A percentile compares a stretch with the other conserved stretches of the same genome.
phyloP scores from a whole-genome alignment of 768 basidiomycete species.

The Amyloporia xantha region DNA sequence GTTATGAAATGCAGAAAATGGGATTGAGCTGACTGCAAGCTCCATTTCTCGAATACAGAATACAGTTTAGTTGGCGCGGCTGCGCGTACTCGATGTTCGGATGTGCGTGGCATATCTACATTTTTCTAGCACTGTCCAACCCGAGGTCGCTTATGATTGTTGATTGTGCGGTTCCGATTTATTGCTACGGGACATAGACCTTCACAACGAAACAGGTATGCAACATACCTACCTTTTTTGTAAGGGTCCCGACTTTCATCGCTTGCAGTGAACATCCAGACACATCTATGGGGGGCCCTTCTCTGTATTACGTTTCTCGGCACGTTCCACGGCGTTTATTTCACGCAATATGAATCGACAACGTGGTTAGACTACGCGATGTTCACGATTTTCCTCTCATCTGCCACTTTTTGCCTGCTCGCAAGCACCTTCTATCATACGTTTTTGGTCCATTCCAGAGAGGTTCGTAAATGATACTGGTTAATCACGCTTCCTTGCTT shows the following conservation, averaged over 20 bases:
- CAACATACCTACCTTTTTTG: not conserved
- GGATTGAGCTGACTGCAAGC: too few species aligned
- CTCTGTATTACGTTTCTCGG: conserved; percentile 51
- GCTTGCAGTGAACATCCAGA: conserved; percentile 74
- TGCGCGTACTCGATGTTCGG: conserved; percentile 59
- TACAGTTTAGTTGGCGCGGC: conserved; percentile 41
- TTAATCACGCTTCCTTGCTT: not conserved
- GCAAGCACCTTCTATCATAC: conserved; percentile 73
- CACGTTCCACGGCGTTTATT: conserved; percentile 46
- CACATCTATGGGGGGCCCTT: conserved; percentile 64
- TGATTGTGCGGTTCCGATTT: not conserved
- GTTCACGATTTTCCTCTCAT: conserved; percentile 58
- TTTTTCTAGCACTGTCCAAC: not conserved
- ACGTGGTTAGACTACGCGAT: conserved; percentile 57
- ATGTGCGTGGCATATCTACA: conserved; percentile 42
- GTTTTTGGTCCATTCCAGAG: conserved; percentile 62
- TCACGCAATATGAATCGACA: conserved; percentile 44
- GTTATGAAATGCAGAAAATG: too few species aligned
- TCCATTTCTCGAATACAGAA: not conserved
- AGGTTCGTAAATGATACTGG: conserved; percentile 34
- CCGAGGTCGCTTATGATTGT: not conserved
- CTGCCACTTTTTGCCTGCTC: conserved; percentile 67
- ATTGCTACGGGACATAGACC: conserved; percentile 34
- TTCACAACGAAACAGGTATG: conserved; percentile 75
- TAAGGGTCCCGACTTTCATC: too few species aligned